Base-by-base conservation (phyloP, 129 eudicot species). In the Flaveria bidentis region DNA sequence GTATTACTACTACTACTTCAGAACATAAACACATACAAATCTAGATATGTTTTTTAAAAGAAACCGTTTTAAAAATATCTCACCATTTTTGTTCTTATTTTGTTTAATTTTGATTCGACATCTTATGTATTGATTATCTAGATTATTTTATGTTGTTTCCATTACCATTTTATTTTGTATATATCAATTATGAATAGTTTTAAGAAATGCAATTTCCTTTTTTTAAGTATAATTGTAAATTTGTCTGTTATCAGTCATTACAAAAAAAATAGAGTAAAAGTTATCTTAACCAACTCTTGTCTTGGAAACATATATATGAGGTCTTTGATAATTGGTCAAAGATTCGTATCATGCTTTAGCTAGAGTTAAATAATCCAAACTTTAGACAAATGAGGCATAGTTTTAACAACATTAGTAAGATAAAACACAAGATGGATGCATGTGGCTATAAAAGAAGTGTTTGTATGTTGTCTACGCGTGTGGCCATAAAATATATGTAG, bases 401-500 rank as follows among this genome's bases (percentile, higher is more conserved):
- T 20, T 57, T 57, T 9, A 22, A 12, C 64, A 57, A 9, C 61
- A 57, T 9, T 8, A 57, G 36, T 57, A 57, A 57, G 30, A 57
- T 57, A 57, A 57, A 22, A 36, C 41, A 36, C 41, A 7, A 36
- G 41, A 36, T 36, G 41, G 41, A 30, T 18, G n/a, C 64, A 22
- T 57, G 64, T 57, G 64, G 4, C 36, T 57, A 57, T 57, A 22
- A 57, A 57, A 57, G 33, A 57, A 57, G 64, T 57, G 33, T 57
- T 0, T 50, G 16, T 50, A 14, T 50, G 16, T 13, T 57, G 2
- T 57, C 23, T 22, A 57, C 16, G n/a, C 62, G 22, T 22, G 64
- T 57, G 64, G 26, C 60, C 23, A 57, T 57, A 57, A 20, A 57
- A 57, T 9, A 57, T 57, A 2, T 57, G 26, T 57, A 57, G 33